These are phyloP conservation scores for Fusarium succisae DNA, from an alignment of 2,329 filamentous ascomycete species.

Conservation along the genomic window DNA sequence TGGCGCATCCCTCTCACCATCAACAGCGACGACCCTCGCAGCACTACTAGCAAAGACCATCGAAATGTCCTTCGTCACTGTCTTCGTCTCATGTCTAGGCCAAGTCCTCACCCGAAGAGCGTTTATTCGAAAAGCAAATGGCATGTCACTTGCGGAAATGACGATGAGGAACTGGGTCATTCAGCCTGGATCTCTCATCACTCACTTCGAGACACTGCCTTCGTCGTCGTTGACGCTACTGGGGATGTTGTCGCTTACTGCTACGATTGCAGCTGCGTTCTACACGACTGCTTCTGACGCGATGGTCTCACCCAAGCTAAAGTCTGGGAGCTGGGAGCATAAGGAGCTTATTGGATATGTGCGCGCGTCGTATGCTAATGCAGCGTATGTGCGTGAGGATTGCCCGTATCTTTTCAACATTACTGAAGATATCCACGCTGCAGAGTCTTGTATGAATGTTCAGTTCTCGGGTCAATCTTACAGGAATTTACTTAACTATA, in stretches of 20 bases:
- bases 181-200: conserved; percentile 77
- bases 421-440: conserved; percentile 52
- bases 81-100: conserved; percentile 78
- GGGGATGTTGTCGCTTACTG: conserved; percentile 70
- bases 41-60: conserved; percentile 79
- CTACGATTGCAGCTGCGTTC: conserved; percentile 72
- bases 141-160: conserved; percentile 79
- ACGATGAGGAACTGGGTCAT: conserved; percentile 79
- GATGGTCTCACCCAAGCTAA: conserved; percentile 77
- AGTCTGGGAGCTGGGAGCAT: conserved; percentile 62
- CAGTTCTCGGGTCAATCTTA: conserved; percentile 76
- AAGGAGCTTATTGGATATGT: conserved; percentile 65
- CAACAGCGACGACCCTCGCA: conserved; percentile 73
- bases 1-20: conserved; percentile 63
- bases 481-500: conserved; percentile 73
- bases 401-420: conserved; percentile 70
- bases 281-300: conserved; percentile 83
- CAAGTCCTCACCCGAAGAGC: conserved; percentile 78
- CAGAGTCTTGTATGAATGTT: conserved; percentile 72
- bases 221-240: conserved; percentile 72
- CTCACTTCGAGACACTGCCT: conserved; percentile 71
- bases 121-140: conserved; percentile 66
- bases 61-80: conserved; percentile 80
- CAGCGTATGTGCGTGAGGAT: conserved; percentile 59
- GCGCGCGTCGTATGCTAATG: conserved; percentile 70